Evolutionary conservation across 208 protist species (phyloP).

Genomic region (Phytomonas sp.): DNA sequence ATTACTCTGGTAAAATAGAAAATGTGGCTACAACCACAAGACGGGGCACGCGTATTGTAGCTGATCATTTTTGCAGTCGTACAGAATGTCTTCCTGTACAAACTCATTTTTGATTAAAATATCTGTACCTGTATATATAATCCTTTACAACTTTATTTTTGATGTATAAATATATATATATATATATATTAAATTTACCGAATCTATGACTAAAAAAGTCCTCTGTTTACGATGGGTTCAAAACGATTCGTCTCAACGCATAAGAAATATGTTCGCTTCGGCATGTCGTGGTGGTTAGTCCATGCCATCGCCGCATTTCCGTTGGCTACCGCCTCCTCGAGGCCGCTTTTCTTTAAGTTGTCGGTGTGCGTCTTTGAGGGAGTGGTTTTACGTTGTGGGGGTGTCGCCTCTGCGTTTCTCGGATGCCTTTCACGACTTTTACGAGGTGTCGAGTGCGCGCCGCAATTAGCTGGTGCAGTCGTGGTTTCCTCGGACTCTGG

Average conservation of each 20-base stretch:
- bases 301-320: slow-evolving; percentile 9
- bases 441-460: neutral
- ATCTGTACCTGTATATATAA: slow-evolving; percentile 2
- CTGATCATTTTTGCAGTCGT: no score
- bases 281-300: slow-evolving; percentile 14
- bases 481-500: neutral
- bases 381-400: neutral
- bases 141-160: slow-evolving; percentile 6
- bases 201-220: slow-evolving; percentile 22
- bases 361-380: neutral
- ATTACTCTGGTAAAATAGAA: no score
- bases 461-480: neutral
- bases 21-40: no score
- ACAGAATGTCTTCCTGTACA: neutral
- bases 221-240: slow-evolving; percentile 29
- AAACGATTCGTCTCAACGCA: slow-evolving; percentile 34
- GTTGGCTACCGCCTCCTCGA: neutral
- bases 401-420: neutral
- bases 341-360: neutral
- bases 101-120: slow-evolving; percentile 7
- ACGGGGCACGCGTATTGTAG: no score
- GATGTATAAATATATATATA: slow-evolving; percentile 12
- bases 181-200: neutral
- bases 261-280: slow-evolving; percentile 45
- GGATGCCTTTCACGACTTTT: neutral